These are phyloP conservation scores for Amniculicola lignicola DNA, from an alignment of 495 filamentous ascomycete species.

Conservation along the genomic window DNA sequence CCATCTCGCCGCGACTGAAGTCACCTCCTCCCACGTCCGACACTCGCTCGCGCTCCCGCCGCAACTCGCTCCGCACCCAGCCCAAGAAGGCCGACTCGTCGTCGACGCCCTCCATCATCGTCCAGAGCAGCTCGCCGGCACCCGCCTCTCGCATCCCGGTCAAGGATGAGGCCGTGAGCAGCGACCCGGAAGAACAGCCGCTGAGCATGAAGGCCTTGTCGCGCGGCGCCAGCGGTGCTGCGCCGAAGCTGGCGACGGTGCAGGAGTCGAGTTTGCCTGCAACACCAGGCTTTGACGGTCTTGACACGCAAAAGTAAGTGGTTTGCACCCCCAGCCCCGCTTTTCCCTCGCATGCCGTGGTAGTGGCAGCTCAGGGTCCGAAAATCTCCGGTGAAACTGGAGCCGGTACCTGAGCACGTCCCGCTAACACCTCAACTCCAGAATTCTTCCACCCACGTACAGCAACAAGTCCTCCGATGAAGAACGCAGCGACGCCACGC, in stretches of 20 bases:
- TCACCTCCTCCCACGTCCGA: constrained; percentile 61
- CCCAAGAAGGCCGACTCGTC: constrained; percentile 20
- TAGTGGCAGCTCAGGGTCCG: not conserved
- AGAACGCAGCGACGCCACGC: constrained; percentile 44
- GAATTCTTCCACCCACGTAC: not conserved
- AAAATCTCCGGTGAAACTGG: not conserved
- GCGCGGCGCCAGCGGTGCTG: constrained; percentile 63
- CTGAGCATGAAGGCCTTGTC: constrained; percentile 61
- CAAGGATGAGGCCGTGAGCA: constrained; percentile 26
- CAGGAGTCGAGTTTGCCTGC: constrained; percentile 83
- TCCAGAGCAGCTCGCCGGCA: constrained; percentile 52
- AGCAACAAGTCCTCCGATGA: constrained; percentile 44
- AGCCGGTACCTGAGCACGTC: no score
- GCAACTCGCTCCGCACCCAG: constrained; percentile 43
- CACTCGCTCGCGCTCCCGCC: constrained; percentile 36
- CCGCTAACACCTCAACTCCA: no score
- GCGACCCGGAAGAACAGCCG: constrained; percentile 54
- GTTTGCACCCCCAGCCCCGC: not conserved
- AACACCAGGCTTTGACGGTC: constrained; percentile 55
- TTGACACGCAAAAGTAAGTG: constrained; percentile 25
- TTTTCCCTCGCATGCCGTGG: not conserved
- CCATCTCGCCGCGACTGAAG: constrained; percentile 61
- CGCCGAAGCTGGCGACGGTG: constrained; percentile 81
- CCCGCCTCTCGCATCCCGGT: constrained; percentile 45
- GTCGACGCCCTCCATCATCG: constrained; percentile 50